These are phyloP conservation scores for Dothideomycetidae sp. DNA, from an alignment of 2,329 filamentous ascomycete species.

Conservation along the genomic window DNA sequence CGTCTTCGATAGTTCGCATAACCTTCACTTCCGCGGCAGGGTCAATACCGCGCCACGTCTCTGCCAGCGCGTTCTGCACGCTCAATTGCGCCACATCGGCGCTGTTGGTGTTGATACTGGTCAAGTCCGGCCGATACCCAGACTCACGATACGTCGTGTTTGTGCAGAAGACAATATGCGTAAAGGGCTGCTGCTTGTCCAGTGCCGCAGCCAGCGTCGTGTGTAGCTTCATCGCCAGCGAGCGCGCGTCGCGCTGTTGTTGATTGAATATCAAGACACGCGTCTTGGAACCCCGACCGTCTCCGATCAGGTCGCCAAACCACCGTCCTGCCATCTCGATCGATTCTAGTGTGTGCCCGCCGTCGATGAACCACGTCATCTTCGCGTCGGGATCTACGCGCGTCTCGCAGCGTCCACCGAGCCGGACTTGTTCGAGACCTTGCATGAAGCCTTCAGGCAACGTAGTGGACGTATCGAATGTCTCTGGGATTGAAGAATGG, in stretches of 20 bases:
- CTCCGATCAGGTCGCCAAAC: slow-evolving; percentile 43
- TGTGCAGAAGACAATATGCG: slow-evolving; percentile 64
- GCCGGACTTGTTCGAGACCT: slow-evolving; percentile 52
- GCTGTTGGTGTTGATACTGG: slow-evolving; percentile 47
- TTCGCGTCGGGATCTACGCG: slow-evolving; percentile 38
- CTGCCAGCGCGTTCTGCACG: slow-evolving; percentile 54
- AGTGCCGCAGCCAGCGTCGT: slow-evolving; percentile 35
- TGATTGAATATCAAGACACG: slow-evolving; percentile 81
- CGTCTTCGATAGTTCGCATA: slow-evolving; percentile 52
- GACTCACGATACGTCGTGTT: slow-evolving; percentile 52
- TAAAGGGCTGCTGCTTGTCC: slow-evolving; percentile 39
- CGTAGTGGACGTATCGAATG: slow-evolving; percentile 24
- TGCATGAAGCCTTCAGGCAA: slow-evolving; percentile 46
- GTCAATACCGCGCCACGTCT: slow-evolving; percentile 44
- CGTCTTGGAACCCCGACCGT: slow-evolving; percentile 9
- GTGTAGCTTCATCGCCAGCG: slow-evolving; percentile 51
- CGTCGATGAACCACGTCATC: slow-evolving; percentile 69
- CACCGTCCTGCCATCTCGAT: slow-evolving; percentile 62
- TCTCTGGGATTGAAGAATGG: slow-evolving; percentile 27
- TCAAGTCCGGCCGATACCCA: slow-evolving; percentile 49
- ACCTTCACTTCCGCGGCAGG: slow-evolving; percentile 41
- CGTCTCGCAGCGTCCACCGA: slow-evolving; percentile 67
- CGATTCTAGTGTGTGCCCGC: slow-evolving; percentile 77
- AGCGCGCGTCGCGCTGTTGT: slow-evolving; percentile 62
- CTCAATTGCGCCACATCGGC: slow-evolving; percentile 43